These are phyloP conservation scores for Botrytis galanthina DNA, from an alignment of 2,329 filamentous ascomycete genomes.

Conservation along the genomic window DNA sequence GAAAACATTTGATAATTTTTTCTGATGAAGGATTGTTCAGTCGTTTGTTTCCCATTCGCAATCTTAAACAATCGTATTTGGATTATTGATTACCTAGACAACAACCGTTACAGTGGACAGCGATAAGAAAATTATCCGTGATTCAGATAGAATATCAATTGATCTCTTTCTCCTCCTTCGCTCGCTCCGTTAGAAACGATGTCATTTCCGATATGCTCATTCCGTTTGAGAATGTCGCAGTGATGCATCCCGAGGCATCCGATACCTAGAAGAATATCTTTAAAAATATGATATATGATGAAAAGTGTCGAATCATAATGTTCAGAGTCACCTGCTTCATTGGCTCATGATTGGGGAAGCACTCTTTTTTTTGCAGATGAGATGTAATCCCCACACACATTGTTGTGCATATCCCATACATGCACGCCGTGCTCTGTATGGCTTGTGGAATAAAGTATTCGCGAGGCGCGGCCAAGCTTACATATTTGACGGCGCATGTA, in stretches of 20 bases:
- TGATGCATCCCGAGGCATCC: conserved; percentile 5
- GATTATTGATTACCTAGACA: neutral
- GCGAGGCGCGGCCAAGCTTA: conserved; percentile 17
- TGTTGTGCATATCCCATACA: conserved; percentile 4
- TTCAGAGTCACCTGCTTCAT: conserved; percentile 9
- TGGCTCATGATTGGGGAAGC: neutral
- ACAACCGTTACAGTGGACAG: neutral
- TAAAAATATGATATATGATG: conserved; percentile 17
- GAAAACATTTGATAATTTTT: conserved; percentile 5
- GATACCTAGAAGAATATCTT: neutral
- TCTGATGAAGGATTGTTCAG: neutral
- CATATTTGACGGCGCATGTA: conserved; percentile 11
- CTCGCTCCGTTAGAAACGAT: neutral
- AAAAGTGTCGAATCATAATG: conserved; percentile 2
- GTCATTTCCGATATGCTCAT: conserved; percentile 6
- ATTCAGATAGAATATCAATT: neutral
- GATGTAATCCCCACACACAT: conserved; percentile 10
- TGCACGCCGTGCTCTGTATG: neutral
- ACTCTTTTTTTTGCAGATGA: conserved; percentile 7
- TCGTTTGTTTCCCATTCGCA: neutral
- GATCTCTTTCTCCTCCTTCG: neutral
- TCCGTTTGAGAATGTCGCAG: neutral
- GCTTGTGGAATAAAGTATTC: conserved; percentile 10
- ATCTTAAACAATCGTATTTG: neutral
- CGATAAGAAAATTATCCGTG: neutral